These are phyloP conservation scores for Aspergillus felis DNA, from an alignment of 2,329 filamentous ascomycete genomes.

Conservation along the genomic window DNA sequence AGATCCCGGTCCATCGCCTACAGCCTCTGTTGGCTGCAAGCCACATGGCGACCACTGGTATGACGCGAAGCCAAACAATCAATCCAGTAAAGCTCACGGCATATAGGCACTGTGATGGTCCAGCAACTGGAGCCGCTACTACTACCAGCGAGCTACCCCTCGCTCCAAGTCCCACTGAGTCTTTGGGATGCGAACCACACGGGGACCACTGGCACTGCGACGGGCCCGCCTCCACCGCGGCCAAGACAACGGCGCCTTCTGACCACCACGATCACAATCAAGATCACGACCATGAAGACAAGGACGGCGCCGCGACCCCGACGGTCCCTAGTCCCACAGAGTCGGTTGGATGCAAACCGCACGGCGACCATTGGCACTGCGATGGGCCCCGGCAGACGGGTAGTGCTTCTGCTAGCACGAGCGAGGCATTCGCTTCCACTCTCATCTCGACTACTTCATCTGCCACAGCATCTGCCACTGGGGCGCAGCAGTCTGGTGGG, in stretches of 20 bases:
- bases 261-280: background rate
- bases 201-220: constrained; percentile 18
- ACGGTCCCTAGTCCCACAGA: constrained; percentile 17
- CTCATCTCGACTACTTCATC: constrained; percentile 3
- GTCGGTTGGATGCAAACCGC: constrained; percentile 22
- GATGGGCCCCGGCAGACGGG: constrained; percentile 13
- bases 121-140: constrained; percentile 12
- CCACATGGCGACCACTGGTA: constrained; percentile 28
- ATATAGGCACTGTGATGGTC: constrained; percentile 28
- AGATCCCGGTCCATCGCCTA: constrained; percentile 28
- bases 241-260: background rate
- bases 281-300: background rate
- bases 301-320: background rate
- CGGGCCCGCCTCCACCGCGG: too few species aligned
- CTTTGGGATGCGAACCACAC: constrained; percentile 13
- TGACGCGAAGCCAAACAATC: background rate
- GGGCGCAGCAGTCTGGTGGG: constrained; percentile 1
- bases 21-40: constrained; percentile 24
- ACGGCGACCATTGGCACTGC: constrained; percentile 25
- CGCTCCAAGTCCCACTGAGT: constrained; percentile 20
- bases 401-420: background rate
- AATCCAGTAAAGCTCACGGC: background rate
- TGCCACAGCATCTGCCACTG: constrained; percentile 4
- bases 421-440: background rate
- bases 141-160: constrained; percentile 7